These are phyloP conservation scores for Capsicum chinense DNA, from an alignment of 257 asterid species.

Conservation along the genomic window DNA sequence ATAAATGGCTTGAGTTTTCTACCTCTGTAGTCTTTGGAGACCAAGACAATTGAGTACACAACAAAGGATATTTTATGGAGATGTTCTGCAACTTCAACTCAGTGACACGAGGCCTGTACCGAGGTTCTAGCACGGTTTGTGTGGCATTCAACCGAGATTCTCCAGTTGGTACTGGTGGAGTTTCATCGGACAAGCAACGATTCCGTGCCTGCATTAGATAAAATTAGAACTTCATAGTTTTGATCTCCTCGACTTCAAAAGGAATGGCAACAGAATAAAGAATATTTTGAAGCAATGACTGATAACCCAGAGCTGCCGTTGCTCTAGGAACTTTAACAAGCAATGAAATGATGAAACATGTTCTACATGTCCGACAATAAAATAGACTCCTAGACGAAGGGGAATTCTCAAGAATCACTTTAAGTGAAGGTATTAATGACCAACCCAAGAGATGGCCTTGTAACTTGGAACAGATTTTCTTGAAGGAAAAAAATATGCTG, in stretches of 20 bases:
- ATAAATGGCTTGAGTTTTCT: background rate
- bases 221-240: background rate
- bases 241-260: slow-evolving; percentile 7
- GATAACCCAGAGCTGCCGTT: background rate
- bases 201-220: slow-evolving; percentile 59
- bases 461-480: background rate
- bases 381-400: background rate
- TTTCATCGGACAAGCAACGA: slow-evolving; percentile 54
- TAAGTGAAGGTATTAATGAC: background rate
- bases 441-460: background rate
- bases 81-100: slow-evolving; percentile 50
- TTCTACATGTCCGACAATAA: slow-evolving; percentile 12
- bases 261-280: background rate
- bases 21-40: background rate
- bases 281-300: slow-evolving; percentile 23
- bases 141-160: slow-evolving; percentile 44
- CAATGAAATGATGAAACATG: background rate
- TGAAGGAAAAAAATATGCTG: background rate
- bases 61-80: slow-evolving; percentile 62
- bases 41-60: background rate
- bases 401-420: background rate
- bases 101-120: slow-evolving; percentile 55
- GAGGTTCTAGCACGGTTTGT: slow-evolving; percentile 47
- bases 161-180: slow-evolving; percentile 45
- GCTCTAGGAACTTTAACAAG: slow-evolving; percentile 17